Percentiles rank a stretch among this genome's conserved stretches.
Evolutionary conservation across 108 stramenopile genomes (phyloP).

Genomic region (Pseudonitzschia multiseries): DNA sequence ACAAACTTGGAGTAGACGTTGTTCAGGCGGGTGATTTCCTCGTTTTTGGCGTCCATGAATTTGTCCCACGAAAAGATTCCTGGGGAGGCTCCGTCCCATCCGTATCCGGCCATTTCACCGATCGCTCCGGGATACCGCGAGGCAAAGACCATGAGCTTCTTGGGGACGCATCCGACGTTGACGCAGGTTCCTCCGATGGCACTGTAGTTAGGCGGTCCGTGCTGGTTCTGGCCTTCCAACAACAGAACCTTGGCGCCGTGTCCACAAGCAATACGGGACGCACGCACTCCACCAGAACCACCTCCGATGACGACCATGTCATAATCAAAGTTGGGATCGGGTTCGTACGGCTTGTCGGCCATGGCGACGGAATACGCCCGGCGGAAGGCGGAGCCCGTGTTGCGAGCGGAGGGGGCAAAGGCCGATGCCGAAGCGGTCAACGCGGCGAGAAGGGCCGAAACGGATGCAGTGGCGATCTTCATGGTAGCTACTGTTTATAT

Average conservation of each 20-base stretch:
- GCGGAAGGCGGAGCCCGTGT: background rate
- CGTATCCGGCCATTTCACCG: slow-evolving; percentile 55
- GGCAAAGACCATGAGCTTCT: slow-evolving; percentile 70
- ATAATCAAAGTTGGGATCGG: slow-evolving; percentile 39
- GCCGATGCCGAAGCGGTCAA: background rate
- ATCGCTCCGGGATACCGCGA: slow-evolving; percentile 59
- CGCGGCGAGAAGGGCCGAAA: background rate
- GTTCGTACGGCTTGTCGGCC: background rate
- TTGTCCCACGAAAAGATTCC: slow-evolving; percentile 62
- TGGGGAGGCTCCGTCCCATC: slow-evolving; percentile 58
- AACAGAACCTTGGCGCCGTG: slow-evolving; percentile 88
- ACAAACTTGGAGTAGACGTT: slow-evolving; percentile 63
- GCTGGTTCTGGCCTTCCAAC: slow-evolving; percentile 63
- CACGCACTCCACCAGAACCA: slow-evolving; percentile 75
- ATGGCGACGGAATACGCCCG: background rate
- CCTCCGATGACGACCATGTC: slow-evolving; percentile 79
- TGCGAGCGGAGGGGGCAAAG: background rate
- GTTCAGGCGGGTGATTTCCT: slow-evolving; percentile 64
- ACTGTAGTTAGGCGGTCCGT: slow-evolving; percentile 41
- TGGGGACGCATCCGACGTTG: slow-evolving; percentile 90
- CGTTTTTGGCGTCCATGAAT: slow-evolving; percentile 60
- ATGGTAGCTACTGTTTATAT: background rate
- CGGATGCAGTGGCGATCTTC: background rate
- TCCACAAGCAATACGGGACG: slow-evolving; percentile 70
- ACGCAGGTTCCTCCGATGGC: slow-evolving; percentile 94